Percentiles rank a stretch among this genome's conserved stretches.
phyloP scores from a whole-genome alignment of 768 basidiomycete species.

The Mycena olivaceomarginata region DNA sequence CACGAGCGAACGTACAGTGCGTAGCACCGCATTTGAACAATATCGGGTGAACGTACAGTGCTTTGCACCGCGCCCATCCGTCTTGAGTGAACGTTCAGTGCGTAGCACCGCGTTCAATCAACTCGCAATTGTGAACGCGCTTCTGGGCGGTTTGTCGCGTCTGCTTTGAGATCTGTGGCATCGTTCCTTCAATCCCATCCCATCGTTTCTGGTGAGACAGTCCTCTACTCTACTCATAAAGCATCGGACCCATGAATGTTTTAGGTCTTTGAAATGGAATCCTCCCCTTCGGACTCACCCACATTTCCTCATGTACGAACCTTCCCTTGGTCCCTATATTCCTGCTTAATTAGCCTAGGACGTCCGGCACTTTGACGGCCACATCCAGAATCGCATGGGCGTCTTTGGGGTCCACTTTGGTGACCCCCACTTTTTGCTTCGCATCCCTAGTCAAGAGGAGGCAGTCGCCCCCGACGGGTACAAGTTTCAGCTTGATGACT shows the following conservation, averaged over 20 bases:
- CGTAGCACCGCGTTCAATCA: too few species aligned
- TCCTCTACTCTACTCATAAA: slow-evolving; percentile 23
- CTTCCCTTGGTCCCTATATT: slow-evolving; percentile 15
- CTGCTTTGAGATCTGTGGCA: too few species aligned
- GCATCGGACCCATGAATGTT: slow-evolving; percentile 11
- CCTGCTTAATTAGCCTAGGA: slow-evolving; percentile 5
- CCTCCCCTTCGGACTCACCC: slow-evolving; percentile 15
- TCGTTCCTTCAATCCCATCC: too few species aligned
- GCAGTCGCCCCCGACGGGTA: slow-evolving; percentile 28
- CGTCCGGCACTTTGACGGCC: slow-evolving; percentile 29
- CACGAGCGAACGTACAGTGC: too few species aligned
- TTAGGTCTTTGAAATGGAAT: slow-evolving; percentile 27
- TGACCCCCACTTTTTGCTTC: slow-evolving; percentile 29
- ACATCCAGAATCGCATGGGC: slow-evolving; percentile 29
- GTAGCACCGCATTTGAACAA: background rate
- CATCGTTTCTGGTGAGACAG: slow-evolving; percentile 14
- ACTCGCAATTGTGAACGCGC: too few species aligned
- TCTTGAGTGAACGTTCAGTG: background rate
- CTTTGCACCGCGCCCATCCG: slow-evolving; percentile 14
- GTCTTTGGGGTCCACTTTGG: slow-evolving; percentile 41
- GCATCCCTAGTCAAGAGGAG: slow-evolving; percentile 29
- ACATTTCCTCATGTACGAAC: slow-evolving; percentile 24
- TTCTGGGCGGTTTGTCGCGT: too few species aligned
- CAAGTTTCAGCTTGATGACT: slow-evolving; percentile 22
- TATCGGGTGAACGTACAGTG: slow-evolving; percentile 25